Base-by-base conservation (phyloP, 768 basidiomycete genomes). In the Polyporus arcularius region DNA sequence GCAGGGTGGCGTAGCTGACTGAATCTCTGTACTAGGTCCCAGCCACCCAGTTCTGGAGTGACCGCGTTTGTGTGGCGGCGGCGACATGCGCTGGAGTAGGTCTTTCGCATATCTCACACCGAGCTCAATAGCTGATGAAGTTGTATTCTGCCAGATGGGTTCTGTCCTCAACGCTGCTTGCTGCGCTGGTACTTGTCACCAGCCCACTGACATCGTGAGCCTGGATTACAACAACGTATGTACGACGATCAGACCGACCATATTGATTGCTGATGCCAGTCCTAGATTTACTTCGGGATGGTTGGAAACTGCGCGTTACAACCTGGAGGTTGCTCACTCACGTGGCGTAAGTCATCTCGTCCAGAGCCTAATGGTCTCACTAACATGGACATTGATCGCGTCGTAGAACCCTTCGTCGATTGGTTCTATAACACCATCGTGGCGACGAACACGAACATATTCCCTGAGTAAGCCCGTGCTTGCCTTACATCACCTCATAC, bases 341-440 rank as follows among this genome's bases (percentile, higher is more conserved):
- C 56, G 1, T 57, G 56, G 56, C 56, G 56, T 57, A 39, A 48
- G 56, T 11, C 7, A 11, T 14, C 4, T 28, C 39, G 9, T 26
- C n/a, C 3, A 12, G 31, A 2, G n/a, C 8, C 43, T 8, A 5
- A 28, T 40, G 30, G 14, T 8, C 7, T 9, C 14, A 5, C 32
- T 16, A 10, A 16, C 21, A 8, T n/a, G 21, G 21, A 26, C 12
- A 26, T 39, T 15, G n/a, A 30, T 39, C 21, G 12, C 26, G 26
- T 14, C 2, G 16, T 28, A 57, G 56, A 57, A 39, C 56, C 56
- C 5, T 57, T 57, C 21, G 56, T 57, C 16, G 56, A 57, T 48
- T 57, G 48, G 48, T 51, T 57, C 41, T 57, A 57, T 39, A 43
- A 32, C 18, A 57, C 56, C 2, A 51, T 57, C n/a, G 48, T 50